A percentile compares a stretch with the other conserved stretches of the same genome.
phyloP scores from a whole-genome alignment of 768 basidiomycete genomes.

The Auriscalpium vulgare region DNA sequence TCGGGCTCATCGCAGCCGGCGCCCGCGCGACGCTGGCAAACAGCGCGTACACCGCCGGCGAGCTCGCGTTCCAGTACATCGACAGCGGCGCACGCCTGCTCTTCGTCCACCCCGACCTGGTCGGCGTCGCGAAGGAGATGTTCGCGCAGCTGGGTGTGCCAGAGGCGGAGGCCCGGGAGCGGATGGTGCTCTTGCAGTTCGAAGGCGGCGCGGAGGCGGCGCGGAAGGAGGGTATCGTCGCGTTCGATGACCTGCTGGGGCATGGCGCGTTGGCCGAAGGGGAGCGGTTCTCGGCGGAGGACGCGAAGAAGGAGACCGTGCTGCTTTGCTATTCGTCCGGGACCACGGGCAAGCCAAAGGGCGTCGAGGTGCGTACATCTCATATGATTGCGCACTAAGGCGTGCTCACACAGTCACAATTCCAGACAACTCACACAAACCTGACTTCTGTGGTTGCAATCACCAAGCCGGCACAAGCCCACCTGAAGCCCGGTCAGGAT shows the following conservation, averaged over 20 bases:
- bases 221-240: slow-evolving; percentile 23
- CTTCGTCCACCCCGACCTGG: slow-evolving; percentile 52
- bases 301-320: slow-evolving; percentile 46
- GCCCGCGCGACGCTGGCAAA: slow-evolving; percentile 66
- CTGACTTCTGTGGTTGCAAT: slow-evolving; percentile 52
- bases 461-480: slow-evolving; percentile 36
- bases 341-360: slow-evolving; percentile 77
- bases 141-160: slow-evolving; percentile 41
- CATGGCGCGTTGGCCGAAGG: slow-evolving; percentile 42
- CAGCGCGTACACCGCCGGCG: slow-evolving; percentile 54
- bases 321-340: slow-evolving; percentile 62
- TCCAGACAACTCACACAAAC: slow-evolving; percentile 61
- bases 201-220: not conserved
- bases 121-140: slow-evolving; percentile 49
- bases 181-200: slow-evolving; percentile 45
- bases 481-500: slow-evolving; percentile 33
- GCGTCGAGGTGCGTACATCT: slow-evolving; percentile 32
- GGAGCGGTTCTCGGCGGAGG: slow-evolving; percentile 42
- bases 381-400: not conserved
- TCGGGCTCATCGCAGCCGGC: slow-evolving; percentile 51
- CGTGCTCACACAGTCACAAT: not conserved
- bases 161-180: slow-evolving; percentile 36
- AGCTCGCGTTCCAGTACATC: slow-evolving; percentile 62
- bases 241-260: slow-evolving; percentile 42
- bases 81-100: slow-evolving; percentile 59